phyloP scores from a whole-genome alignment of 805 yeast genomes.

The Hanseniaspora occidentalis region DNA sequence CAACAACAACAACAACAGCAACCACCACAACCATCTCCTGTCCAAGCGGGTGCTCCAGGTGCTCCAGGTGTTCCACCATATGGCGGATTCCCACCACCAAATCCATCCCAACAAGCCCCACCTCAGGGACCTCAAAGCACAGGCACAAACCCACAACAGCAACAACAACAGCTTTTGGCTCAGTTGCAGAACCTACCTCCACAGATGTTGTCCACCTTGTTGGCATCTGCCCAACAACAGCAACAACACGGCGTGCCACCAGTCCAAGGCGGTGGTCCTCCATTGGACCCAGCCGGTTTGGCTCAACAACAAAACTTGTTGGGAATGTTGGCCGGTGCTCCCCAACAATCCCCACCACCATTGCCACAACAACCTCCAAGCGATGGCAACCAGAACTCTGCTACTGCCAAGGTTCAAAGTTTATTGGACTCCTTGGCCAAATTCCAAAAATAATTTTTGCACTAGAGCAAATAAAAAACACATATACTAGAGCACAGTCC shows the following conservation, averaged over 20 bases:
- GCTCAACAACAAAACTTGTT: not conserved
- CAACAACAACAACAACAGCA: constrained; percentile 4
- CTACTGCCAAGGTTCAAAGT: constrained; percentile 25
- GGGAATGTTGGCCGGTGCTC: constrained; percentile 9
- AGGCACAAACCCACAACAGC: constrained; percentile 5
- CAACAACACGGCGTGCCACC: constrained; percentile 7
- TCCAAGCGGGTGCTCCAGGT: constrained; percentile 10
- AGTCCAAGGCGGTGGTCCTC: not conserved
- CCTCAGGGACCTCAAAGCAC: not conserved
- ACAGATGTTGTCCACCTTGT: constrained; percentile 20
- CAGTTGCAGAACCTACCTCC: constrained; percentile 26
- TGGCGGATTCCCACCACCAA: constrained; percentile 9
- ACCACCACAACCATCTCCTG: constrained; percentile 12
- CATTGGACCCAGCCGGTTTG: not conserved
- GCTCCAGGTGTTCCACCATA: constrained; percentile 12
- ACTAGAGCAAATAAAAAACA: not conserved
- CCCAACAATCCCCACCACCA: constrained; percentile 12
- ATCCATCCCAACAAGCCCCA: constrained; percentile 1
- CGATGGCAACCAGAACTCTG: constrained; percentile 11
- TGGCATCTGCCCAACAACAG: constrained; percentile 23
- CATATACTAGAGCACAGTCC: too few species aligned
- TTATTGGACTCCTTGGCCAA: constrained; percentile 28
- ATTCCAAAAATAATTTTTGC: constrained; percentile 24
- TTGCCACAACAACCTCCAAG: constrained; percentile 7
- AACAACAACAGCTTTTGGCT: constrained; percentile 17